A percentile compares a stretch with the other conserved stretches of the same genome.
Evolutionary conservation across 148 eudicot species (phyloP).

Genomic region (Cornus kousa): DNA sequence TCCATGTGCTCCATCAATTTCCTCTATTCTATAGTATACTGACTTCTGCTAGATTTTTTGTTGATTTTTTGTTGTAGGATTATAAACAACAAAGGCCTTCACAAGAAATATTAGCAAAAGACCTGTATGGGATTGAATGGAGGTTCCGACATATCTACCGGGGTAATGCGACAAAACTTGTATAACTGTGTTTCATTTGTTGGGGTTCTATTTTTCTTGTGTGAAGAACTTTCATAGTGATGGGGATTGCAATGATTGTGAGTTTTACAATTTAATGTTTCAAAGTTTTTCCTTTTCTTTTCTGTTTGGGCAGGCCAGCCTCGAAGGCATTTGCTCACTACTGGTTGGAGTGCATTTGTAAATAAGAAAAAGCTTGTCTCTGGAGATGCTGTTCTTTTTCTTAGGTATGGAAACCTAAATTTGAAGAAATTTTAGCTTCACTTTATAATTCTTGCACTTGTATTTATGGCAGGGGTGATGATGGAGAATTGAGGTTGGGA

Average conservation of each 20-base stretch:
- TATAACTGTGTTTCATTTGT: conserved; percentile 1
- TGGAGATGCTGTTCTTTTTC: conserved; percentile 95
- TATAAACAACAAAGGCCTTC: conserved; percentile 96
- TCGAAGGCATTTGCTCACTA: conserved; percentile 88
- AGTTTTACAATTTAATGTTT: background rate
- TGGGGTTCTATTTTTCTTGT: background rate
- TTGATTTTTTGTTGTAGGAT: conserved; percentile 44
- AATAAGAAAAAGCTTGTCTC: conserved; percentile 90
- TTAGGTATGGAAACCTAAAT: conserved; percentile 35
- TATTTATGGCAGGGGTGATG: conserved; percentile 53
- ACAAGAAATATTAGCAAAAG: conserved; percentile 95
- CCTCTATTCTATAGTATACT: background rate
- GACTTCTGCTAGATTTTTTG: background rate
- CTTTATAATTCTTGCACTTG: conserved; percentile 1
- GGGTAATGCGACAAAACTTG: conserved; percentile 36
- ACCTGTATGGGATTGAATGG: conserved; percentile 89
- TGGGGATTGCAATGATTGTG: background rate
- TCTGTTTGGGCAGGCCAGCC: conserved; percentile 75
- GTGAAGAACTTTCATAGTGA: background rate
- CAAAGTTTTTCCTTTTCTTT: background rate
- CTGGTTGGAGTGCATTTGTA: conserved; percentile 99
- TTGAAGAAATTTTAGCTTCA: background rate
- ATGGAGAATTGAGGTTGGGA: conserved; percentile 90
- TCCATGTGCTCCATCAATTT: background rate
- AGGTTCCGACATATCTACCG: conserved; percentile 89